Evolutionary conservation across 768 basidiomycete genomes (phyloP), one percentile per base, ranked within the genome.

Genomic region (Boletus subparvulus): DNA sequence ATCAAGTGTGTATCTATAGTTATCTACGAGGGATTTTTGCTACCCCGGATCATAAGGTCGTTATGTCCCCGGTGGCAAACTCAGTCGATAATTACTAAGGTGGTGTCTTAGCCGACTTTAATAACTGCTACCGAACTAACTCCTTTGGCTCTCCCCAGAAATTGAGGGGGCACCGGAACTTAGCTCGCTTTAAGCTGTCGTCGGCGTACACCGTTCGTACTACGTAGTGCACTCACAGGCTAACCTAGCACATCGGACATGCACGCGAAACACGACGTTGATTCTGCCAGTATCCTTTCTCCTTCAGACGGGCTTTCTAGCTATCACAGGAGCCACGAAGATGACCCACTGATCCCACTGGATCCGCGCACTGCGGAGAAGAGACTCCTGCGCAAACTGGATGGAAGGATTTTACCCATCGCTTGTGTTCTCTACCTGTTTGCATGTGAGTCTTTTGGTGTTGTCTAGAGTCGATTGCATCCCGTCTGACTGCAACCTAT

Each of bases 341-440:
- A 50, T 10, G 65, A 67, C 17, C 61, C 53, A 30, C 66, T 63
- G 40, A 66, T 62, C 44, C 58, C 50, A 32, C 61, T 48, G 26
- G 62, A 61, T 17, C 47, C 61, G 19, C 50, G 17, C 28, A 56
- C 50, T 12, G 80, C 81, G 49, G 87, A 88, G 66, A 75, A 65
- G 56, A 69, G 63, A 26, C 77, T 91, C 3, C 74, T 90, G 21
- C 77, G 81, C 64, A 89, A 87, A 64, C 75, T 90, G 48, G 88
- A 90, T 63, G 49, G 62, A 52, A 77, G 87, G 41, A 90, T 90
- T 54, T 71, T 90, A 50, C 88, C 88, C 41, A 83, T 90, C 44
- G 76, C 84, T 2, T 90, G 87, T 63, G 62, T 88, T n/a, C 78
- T 90, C 41, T 90, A 90, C 61, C 76, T 90, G 28, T 90, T 86